Base-by-base conservation (phyloP, 2,329 filamentous ascomycete genomes). In the Aspergillus novoparasiticus region DNA sequence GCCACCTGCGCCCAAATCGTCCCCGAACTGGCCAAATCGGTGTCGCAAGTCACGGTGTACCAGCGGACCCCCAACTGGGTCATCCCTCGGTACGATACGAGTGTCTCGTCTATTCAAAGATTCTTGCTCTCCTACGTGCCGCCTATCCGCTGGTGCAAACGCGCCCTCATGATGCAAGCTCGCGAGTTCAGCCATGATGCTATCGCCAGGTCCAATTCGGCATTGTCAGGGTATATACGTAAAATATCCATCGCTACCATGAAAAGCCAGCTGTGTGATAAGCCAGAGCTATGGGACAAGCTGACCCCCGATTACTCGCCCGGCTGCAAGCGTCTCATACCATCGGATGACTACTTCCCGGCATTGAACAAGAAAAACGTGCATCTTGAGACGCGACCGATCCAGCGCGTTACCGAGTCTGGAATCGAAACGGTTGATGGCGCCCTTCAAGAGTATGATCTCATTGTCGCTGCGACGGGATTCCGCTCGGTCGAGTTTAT, bases 21-120 rank as follows among this genome's bases (percentile, higher is more conserved):
- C 34, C 86, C 86, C 1, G 85, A 87, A 58, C 78, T 87, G 39
- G 81, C 82, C 2, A 83, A 84, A 50, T 76, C 80, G 3, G 83
- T 82, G 11, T 77, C 80, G 2, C 76, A 81, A 14, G 72, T 88
- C 19, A 83, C 82, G 0, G 75, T 88, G 16, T 87, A 85, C 71
- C 86, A 88, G 69, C 78, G 86, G 19, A 85, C 84, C 0, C 84
- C 86, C 0, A 87, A 87, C 67, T 88, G 85, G 85, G 73, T 88
- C 6, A 79, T 86, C 2, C 85, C 86, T 4, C 83, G 86, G 19
- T 64, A 75, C 3, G 86, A 88, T 61, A 75, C 72, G 1, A 73
- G 79, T 0, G 79, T 87, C 3, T 78, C 82, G 2, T 59, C 77
- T 0, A 62, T 81, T 48, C 75, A 79, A 66, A 76, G 80, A 30